These are phyloP conservation scores for Yamadazyma kitorensis DNA, from an alignment of 805 yeast species.

Conservation along the genomic window DNA sequence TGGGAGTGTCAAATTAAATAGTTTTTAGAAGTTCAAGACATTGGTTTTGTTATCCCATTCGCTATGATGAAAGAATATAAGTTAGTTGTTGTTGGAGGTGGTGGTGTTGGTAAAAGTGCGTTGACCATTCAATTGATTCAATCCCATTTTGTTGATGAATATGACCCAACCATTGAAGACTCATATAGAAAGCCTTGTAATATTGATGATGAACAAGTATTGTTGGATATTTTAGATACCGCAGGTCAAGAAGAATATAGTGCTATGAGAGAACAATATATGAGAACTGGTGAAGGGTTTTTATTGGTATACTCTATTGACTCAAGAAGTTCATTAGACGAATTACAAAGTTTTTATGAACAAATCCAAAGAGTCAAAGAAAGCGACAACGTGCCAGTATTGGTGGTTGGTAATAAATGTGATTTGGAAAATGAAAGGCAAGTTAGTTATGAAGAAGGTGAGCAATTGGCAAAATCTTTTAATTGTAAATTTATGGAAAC, in stretches of 20 bases:
- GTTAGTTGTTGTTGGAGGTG: constrained; percentile 96
- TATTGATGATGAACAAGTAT: constrained; percentile 73
- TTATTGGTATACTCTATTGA: constrained; percentile 85
- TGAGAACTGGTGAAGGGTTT: constrained; percentile 96
- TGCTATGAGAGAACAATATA: constrained; percentile 83
- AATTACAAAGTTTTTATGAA: constrained; percentile 72
- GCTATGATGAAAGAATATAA: constrained; percentile 70
- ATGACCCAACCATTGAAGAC: constrained; percentile 97
- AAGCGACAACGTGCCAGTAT: constrained; percentile 67
- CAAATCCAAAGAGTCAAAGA: constrained; percentile 80
- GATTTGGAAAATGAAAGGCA: constrained; percentile 77
- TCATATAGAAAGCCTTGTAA: constrained; percentile 85
- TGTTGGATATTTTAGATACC: constrained; percentile 87
- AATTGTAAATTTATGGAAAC: constrained; percentile 83
- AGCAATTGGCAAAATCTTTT: constrained; percentile 59
- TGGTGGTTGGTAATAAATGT: constrained; percentile 76
- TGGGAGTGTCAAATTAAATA: too few relatives aligned
- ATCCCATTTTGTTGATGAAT: constrained; percentile 93
- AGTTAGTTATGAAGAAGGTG: constrained; percentile 66
- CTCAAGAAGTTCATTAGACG: constrained; percentile 80
- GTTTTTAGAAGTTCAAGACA: too few relatives aligned
- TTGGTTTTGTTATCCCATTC: too few relatives aligned
- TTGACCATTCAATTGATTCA: constrained; percentile 93
- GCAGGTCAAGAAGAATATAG: constrained; percentile 98
- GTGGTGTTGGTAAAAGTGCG: constrained; percentile 98